Evolutionary conservation across 495 filamentous ascomycete species (phyloP).

Genomic region (Trichoderma erinaceum): DNA sequence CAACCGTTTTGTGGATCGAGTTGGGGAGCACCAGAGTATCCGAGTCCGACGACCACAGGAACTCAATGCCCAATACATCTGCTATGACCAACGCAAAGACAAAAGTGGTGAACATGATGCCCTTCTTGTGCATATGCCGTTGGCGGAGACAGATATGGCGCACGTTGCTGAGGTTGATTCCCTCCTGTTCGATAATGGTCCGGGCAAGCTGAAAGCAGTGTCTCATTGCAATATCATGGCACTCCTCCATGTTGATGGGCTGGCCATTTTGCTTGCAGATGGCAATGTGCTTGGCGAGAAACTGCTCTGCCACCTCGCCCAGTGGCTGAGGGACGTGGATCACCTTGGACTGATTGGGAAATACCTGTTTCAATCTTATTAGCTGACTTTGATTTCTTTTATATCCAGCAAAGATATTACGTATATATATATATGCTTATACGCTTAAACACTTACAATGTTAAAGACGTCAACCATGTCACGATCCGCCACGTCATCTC

Average conservation of each 20-base stretch:
- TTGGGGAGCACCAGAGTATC: background rate
- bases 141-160: slow-evolving; percentile 4
- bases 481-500: background rate
- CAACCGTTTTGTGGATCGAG: slow-evolving; percentile 5
- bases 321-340: slow-evolving; percentile 1
- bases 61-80: background rate
- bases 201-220: slow-evolving; percentile 7
- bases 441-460: background rate
- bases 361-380: slow-evolving; percentile 1
- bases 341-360: background rate
- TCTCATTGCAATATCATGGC: background rate
- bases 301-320: slow-evolving; percentile 8
- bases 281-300: background rate
- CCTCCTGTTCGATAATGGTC: slow-evolving; percentile 1
- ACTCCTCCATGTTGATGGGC: background rate
- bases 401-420: too few relatives aligned
- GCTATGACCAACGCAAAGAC: slow-evolving; percentile 3
- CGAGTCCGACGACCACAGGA: slow-evolving; percentile 9
- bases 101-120: slow-evolving; percentile 9
- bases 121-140: slow-evolving; percentile 8
- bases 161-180: background rate
- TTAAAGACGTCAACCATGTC: slow-evolving; percentile 9
- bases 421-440: background rate
- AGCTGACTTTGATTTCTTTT: background rate
- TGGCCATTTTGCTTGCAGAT: slow-evolving; percentile 11